These are phyloP conservation scores for Bonia amplexicaulis DNA, from an alignment of 176 grass and related monocot genomes.

Conservation along the genomic window DNA sequence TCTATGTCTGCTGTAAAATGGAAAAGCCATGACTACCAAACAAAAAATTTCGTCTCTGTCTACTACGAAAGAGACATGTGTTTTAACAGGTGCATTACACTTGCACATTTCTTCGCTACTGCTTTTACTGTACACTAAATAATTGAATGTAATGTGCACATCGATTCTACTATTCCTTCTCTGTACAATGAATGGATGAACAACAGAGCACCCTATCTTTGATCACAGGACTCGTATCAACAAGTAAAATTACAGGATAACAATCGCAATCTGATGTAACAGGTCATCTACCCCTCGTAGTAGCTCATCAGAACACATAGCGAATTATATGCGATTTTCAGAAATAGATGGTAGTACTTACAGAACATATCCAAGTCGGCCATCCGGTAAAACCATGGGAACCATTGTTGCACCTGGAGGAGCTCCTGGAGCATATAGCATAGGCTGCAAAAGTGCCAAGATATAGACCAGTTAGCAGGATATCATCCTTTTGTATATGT, in stretches of 20 bases:
- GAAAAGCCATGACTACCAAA: neutral
- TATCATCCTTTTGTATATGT: neutral
- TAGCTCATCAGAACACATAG: neutral
- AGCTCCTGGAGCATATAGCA: conserved; percentile 41
- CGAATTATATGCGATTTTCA: neutral
- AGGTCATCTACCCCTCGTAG: neutral
- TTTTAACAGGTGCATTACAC: neutral
- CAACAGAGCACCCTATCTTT: neutral
- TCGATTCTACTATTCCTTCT: neutral
- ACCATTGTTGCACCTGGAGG: conserved; percentile 41
- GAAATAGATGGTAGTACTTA: conserved; percentile 17
- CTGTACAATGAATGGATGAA: neutral
- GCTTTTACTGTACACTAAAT: neutral
- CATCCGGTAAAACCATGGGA: conserved; percentile 46
- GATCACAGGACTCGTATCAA: neutral
- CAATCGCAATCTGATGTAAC: neutral
- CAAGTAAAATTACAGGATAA: neutral
- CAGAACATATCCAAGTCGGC: conserved; percentile 47
- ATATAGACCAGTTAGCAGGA: conserved; percentile 1
- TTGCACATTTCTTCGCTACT: neutral
- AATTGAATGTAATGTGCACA: neutral
- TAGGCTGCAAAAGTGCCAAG: conserved; percentile 42
- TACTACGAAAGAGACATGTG: neutral
- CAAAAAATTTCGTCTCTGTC: neutral
- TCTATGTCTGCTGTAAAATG: neutral